Evolutionary conservation across 2,329 filamentous ascomycete species (phyloP).

Genomic region (Exserohilum turcica): DNA sequence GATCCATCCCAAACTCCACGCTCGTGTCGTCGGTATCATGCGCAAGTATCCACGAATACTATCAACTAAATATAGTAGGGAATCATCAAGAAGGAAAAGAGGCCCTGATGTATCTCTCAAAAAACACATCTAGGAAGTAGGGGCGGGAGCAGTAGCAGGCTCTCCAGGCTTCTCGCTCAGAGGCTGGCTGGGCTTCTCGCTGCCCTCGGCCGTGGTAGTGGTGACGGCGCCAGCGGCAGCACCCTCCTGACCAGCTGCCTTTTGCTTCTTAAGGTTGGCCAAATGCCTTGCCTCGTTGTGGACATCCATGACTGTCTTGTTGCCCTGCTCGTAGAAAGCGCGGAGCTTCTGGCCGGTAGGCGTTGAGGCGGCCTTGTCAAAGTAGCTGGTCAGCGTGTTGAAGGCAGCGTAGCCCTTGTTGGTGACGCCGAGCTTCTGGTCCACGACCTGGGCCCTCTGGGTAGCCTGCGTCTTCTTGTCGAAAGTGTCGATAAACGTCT

Average conservation of each 20-base stretch:
- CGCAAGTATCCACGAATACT: constrained; percentile 16
- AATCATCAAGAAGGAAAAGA: constrained; percentile 17
- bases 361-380: constrained; percentile 87
- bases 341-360: constrained; percentile 88
- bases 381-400: constrained; percentile 81
- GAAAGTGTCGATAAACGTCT: constrained; percentile 73
- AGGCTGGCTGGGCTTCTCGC: constrained; percentile 47
- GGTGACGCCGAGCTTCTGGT: constrained; percentile 82
- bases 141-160: constrained; percentile 15
- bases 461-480: constrained; percentile 86
- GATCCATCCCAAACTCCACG: constrained; percentile 11
- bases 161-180: constrained; percentile 21
- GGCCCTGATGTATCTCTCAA: background rate
- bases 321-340: constrained; percentile 82
- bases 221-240: constrained; percentile 48
- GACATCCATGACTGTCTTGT: constrained; percentile 91
- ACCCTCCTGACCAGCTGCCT: constrained; percentile 44
- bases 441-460: constrained; percentile 82
- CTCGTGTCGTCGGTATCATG: constrained; percentile 11
- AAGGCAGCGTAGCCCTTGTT: constrained; percentile 71
- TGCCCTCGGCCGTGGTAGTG: constrained; percentile 51
- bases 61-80: constrained; percentile 11
- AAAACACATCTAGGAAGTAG: constrained; percentile 12
- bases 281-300: constrained; percentile 88
- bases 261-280: constrained; percentile 77